Conservation (phyloP, 2,329 filamentous ascomycete species). For the Fusarium sp. region DNA sequence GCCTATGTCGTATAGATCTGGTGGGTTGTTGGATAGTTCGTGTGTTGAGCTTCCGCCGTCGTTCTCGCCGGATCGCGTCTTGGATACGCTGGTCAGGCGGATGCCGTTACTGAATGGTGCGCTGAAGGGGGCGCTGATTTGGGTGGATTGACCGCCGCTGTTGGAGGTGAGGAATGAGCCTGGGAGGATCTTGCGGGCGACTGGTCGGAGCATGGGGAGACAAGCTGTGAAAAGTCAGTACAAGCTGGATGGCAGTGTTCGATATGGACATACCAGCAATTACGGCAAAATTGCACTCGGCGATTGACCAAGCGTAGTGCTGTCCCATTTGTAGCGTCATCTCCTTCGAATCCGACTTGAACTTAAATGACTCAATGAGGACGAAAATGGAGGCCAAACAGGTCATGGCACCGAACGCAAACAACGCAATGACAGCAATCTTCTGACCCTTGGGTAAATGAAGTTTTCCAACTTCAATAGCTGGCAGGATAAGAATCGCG, state of each 20-base stretch:
- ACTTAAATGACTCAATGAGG: slow-evolving; percentile 35
- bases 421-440: slow-evolving; percentile 41
- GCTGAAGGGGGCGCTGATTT: slow-evolving; percentile 13
- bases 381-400: slow-evolving; percentile 42
- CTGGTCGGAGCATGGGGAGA: slow-evolving; percentile 36
- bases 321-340: slow-evolving; percentile 38
- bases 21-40: slow-evolving; percentile 1
- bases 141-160: slow-evolving; percentile 15
- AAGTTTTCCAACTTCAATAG: slow-evolving; percentile 45
- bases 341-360: slow-evolving; percentile 35
- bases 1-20: slow-evolving; percentile 18
- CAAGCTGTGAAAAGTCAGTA: slow-evolving; percentile 20
- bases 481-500: slow-evolving; percentile 43
- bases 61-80: slow-evolving; percentile 6
- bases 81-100: slow-evolving; percentile 22
- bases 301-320: slow-evolving; percentile 42
- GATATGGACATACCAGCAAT: slow-evolving; percentile 34
- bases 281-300: slow-evolving; percentile 43
- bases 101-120: slow-evolving; percentile 25
- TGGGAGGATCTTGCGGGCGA: slow-evolving; percentile 29
- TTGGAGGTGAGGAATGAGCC: slow-evolving; percentile 28
- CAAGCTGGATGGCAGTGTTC: too few relatives aligned
- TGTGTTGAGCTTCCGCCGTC: slow-evolving; percentile 32
- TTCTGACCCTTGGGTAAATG: slow-evolving; percentile 41
- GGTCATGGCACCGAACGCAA: slow-evolving; percentile 41